A percentile compares a stretch with the other conserved stretches of the same genome.
Evolutionary conservation across 1,284 basidiomycete species (phyloP).

Genomic region (Apiotrichum domesticum): DNA sequence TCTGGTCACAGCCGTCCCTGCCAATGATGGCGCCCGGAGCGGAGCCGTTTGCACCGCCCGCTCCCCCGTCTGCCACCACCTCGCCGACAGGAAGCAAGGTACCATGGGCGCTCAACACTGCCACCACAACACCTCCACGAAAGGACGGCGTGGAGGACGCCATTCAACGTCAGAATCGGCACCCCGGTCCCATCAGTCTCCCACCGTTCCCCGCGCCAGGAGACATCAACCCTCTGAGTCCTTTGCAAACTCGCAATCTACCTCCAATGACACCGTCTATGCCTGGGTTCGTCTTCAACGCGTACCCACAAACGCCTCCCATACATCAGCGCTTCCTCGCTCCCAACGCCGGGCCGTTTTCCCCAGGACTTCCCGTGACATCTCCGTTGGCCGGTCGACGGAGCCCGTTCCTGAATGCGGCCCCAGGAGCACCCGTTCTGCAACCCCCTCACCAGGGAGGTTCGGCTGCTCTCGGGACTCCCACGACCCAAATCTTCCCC

Average conservation of each 20-base stretch:
- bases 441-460: slow-evolving; percentile 20
- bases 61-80: slow-evolving; percentile 2
- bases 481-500: slow-evolving; percentile 40
- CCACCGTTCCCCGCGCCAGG: slow-evolving; percentile 33
- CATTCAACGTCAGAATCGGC: slow-evolving; percentile 8
- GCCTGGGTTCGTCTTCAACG: slow-evolving; percentile 48
- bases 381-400: slow-evolving; percentile 32
- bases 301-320: slow-evolving; percentile 45
- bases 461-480: slow-evolving; percentile 38
- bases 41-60: no score
- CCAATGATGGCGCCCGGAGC: neutral
- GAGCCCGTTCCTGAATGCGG: slow-evolving; percentile 46
- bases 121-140: slow-evolving; percentile 1
- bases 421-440: slow-evolving; percentile 47
- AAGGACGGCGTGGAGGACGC: neutral
- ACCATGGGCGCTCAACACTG: slow-evolving; percentile 27
- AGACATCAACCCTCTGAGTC: slow-evolving; percentile 33
- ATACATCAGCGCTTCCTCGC: slow-evolving; percentile 39
- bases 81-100: slow-evolving; percentile 8
- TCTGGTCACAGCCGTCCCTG: slow-evolving; percentile 1
- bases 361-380: slow-evolving; percentile 43
- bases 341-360: slow-evolving; percentile 43
- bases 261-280: slow-evolving; percentile 49
- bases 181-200: slow-evolving; percentile 42
- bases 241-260: slow-evolving; percentile 38